These are phyloP conservation scores for Debaryomycetaceae sp. DNA, from an alignment of 1,139 yeast genomes.

Conservation along the genomic window DNA sequence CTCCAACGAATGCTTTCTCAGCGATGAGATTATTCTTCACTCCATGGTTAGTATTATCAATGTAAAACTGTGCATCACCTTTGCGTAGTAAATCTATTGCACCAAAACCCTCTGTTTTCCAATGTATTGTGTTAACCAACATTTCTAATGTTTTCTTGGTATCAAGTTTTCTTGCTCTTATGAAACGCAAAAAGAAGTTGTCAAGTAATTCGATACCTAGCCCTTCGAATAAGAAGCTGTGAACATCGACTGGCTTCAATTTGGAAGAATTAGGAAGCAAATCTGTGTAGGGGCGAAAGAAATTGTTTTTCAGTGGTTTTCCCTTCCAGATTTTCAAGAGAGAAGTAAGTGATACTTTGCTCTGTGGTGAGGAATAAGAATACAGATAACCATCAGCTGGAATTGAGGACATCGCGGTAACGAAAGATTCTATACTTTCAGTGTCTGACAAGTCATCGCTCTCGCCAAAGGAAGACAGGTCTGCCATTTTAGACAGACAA, in stretches of 20 bases:
- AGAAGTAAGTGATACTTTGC: background rate
- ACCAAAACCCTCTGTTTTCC: conserved; percentile 59
- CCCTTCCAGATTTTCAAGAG: background rate
- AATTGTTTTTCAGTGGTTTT: background rate
- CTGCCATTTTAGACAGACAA: background rate
- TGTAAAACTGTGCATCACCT: conserved; percentile 51
- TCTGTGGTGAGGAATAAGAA: background rate
- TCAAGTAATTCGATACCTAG: conserved; percentile 73
- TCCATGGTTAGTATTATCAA: conserved; percentile 29
- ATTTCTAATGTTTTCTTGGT: conserved; percentile 59
- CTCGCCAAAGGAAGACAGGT: conserved; percentile 7
- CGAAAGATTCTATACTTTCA: conserved; percentile 32
- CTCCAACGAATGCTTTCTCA: conserved; percentile 65
- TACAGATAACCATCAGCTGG: conserved; percentile 15
- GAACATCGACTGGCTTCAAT: conserved; percentile 26
- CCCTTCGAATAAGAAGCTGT: conserved; percentile 46
- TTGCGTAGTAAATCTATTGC: conserved; percentile 56
- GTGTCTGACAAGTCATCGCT: conserved; percentile 20
- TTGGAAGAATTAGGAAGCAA: conserved; percentile 30
- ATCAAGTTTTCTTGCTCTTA: conserved; percentile 75
- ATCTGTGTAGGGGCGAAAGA: conserved; percentile 4
- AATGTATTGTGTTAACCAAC: conserved; percentile 62
- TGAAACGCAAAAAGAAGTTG: conserved; percentile 59
- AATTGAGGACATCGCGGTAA: conserved; percentile 35
- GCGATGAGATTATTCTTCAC: conserved; percentile 48